Evolutionary conservation across 352 stramenopile genomes (phyloP), one percentile per base, ranked within the genome.

Genomic region (Phytophthora ramorum): DNA sequence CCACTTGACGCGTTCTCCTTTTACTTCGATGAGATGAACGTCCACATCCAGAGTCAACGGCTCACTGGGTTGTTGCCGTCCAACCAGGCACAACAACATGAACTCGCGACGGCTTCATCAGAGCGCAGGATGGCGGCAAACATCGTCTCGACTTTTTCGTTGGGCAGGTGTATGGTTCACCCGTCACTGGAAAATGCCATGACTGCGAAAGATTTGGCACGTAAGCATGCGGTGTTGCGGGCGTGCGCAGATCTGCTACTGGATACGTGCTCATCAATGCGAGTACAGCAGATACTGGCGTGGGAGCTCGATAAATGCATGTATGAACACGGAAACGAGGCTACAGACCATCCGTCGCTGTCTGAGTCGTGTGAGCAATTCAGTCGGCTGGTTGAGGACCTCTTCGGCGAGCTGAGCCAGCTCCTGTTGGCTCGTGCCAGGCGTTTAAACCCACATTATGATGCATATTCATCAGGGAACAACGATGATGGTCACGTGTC

Each of bases 1-100:
- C 35, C 45, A 28, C 7, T 49, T 28, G 37, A 45, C 12, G 45
- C n/a, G 14, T 63, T 56, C 14, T 56, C 56, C 4, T 63, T 63
- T 28, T 55, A 44, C 37, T 57, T 63, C 26, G 20, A n/a, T 7
- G 13, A 47, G 45, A 37, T 56, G 45, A 34, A 50, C 17, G 43
- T 35, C 34, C 34, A 22, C 4, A 63, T 63, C 22, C 56, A 49
- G 17, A 40, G n/a, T 3, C 17, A 26, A 7, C 51, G 34, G 56
- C 13, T 63, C 3, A 6, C 34, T 19, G 28, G 30, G 12, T 24
- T 63, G 19, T 50, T 38, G 8, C 45, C 34, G 5, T 17, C 19
- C 4, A 50, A 7, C 9, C 26, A 12, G 34, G 44, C 34, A 9
- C 3, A 20, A 0, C 22, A 24, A 40, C 14, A 12, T 6, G 43